phyloP scores from a whole-genome alignment of 768 basidiomycete genomes.

The Boletus rex-veris region DNA sequence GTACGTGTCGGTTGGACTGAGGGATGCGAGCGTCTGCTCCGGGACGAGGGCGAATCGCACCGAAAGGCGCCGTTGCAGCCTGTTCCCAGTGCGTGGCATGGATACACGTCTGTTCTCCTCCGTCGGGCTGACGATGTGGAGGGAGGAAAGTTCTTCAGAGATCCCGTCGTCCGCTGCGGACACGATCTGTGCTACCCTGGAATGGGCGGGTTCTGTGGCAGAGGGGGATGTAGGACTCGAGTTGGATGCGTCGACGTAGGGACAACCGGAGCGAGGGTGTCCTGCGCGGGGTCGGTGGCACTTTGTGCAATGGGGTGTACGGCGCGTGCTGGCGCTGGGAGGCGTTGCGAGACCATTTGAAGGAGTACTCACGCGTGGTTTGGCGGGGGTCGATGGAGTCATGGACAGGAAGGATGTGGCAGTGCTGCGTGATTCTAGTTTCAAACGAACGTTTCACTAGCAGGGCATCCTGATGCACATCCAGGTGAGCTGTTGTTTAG shows the following conservation, averaged over 20 bases:
- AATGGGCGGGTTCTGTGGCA: not conserved
- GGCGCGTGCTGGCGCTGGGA: conserved; percentile 44
- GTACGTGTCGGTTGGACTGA: conserved; percentile 45
- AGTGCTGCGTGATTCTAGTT: too few relatives aligned
- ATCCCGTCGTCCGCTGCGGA: conserved; percentile 28
- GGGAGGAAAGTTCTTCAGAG: conserved; percentile 43
- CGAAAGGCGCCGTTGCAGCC: conserved; percentile 26
- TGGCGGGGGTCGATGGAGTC: conserved; percentile 31
- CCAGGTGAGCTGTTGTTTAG: too few relatives aligned
- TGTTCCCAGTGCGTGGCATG: conserved; percentile 3
- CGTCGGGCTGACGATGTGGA: conserved; percentile 36
- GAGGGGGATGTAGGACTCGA: conserved; percentile 16
- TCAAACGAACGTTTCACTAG: too few relatives aligned
- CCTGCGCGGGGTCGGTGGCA: conserved; percentile 54
- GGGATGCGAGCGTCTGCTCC: conserved; percentile 47
- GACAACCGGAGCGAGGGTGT: conserved; percentile 64
- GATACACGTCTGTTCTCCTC: conserved; percentile 12
- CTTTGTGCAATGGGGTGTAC: conserved; percentile 50
- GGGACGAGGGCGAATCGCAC: conserved; percentile 30
- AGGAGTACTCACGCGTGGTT: conserved; percentile 9
- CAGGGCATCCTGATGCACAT: too few relatives aligned
- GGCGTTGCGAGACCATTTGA: conserved; percentile 19
- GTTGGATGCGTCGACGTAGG: conserved; percentile 35
- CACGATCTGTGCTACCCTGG: not conserved
- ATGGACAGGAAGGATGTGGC: conserved; percentile 5